Evolutionary conservation across 345 rosid genomes (phyloP).

Genomic region (Odontarrhena argentea): DNA sequence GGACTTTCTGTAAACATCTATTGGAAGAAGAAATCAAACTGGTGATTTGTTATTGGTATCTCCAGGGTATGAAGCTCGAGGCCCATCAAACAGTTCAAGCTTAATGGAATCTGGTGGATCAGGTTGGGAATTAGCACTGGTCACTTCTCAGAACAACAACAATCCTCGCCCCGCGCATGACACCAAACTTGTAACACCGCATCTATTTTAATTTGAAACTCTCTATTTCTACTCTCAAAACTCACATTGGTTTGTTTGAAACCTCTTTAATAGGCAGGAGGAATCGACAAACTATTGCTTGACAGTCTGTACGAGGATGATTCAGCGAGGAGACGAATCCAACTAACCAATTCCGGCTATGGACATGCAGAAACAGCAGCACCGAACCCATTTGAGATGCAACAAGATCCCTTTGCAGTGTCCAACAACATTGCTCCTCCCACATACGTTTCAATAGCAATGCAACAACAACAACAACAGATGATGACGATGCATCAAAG

Average conservation of each 20-base stretch:
- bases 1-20: neutral
- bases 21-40: constrained; percentile 5
- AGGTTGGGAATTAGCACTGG: constrained; percentile 96
- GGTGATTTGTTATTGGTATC: constrained; percentile 26
- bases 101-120: constrained; percentile 55
- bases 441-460: constrained; percentile 75
- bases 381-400: constrained; percentile 68
- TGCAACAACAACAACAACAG: constrained; percentile 56
- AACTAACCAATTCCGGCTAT: constrained; percentile 79
- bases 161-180: constrained; percentile 44
- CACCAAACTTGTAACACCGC: constrained; percentile 64
- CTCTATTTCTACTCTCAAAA: constrained; percentile 2
- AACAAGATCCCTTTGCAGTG: constrained; percentile 71
- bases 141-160: constrained; percentile 82
- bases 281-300: constrained; percentile 79
- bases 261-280: constrained; percentile 68
- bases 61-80: constrained; percentile 53
- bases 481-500: constrained; percentile 42
- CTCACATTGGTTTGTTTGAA: constrained; percentile 7
- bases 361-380: constrained; percentile 44
- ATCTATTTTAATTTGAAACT: neutral
- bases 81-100: constrained; percentile 54
- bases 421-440: constrained; percentile 74
- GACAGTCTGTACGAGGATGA: constrained; percentile 97
- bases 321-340: constrained; percentile 71